phyloP scores from a whole-genome alignment of 83 land plant species.

The Diphasiastrum complanatum region DNA sequence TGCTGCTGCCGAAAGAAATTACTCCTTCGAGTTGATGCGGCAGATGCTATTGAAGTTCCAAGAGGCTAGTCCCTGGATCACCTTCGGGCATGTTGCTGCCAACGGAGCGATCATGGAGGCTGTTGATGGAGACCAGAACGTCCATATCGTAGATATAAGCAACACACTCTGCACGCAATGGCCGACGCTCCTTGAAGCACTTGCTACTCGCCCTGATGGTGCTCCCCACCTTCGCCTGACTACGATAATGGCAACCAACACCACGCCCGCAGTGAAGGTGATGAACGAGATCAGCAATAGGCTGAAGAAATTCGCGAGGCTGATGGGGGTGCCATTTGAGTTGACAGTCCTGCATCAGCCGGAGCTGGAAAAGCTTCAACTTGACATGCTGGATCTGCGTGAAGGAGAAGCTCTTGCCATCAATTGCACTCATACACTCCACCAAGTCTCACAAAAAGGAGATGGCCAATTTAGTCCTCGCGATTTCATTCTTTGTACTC shows the following conservation, averaged over 20 bases:
- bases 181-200: conserved; percentile 17
- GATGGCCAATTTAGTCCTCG: neutral
- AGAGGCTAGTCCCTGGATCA: conserved; percentile 11
- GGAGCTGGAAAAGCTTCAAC: neutral
- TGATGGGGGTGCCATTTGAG: conserved; percentile 15
- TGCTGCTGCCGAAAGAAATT: conserved; percentile 49
- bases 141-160: conserved; percentile 11
- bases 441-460: neutral
- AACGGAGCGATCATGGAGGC: conserved; percentile 15
- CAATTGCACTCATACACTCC: neutral
- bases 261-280: neutral
- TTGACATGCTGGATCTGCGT: neutral
- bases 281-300: conserved; percentile 10
- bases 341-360: conserved; percentile 3
- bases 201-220: conserved; percentile 10
- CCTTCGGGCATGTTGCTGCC: conserved; percentile 16
- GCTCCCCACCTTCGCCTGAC: conserved; percentile 10
- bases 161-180: conserved; percentile 9
- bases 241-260: neutral
- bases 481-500: neutral
- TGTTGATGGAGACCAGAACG: neutral
- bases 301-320: conserved; percentile 11
- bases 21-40: conserved; percentile 52
- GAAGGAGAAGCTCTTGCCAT: conserved; percentile 1
- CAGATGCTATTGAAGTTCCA: conserved; percentile 65